These are phyloP conservation scores for Oldenlandia corymbosa DNA, from an alignment of 257 asterid genomes.

Conservation along the genomic window DNA sequence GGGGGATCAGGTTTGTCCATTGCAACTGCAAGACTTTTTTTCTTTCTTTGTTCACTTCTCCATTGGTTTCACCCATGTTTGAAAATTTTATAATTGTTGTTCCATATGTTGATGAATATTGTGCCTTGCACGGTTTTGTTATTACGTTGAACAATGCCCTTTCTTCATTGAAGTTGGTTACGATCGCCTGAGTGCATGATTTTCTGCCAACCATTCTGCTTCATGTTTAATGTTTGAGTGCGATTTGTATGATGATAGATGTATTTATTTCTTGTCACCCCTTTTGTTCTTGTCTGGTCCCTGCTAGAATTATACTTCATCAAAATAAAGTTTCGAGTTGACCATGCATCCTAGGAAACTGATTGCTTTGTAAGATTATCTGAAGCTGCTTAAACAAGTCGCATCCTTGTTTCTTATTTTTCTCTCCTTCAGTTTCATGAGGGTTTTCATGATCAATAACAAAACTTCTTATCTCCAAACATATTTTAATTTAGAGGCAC, in stretches of 20 bases:
- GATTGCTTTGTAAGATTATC: neutral
- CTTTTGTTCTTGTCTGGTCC: neutral
- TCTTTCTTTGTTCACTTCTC: neutral
- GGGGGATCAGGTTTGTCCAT: slow-evolving; percentile 48
- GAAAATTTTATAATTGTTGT: too few relatives aligned
- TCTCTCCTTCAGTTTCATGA: neutral
- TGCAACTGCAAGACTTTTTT: neutral
- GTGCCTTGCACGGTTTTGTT: neutral
- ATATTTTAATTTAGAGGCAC: neutral
- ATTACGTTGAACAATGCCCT: too few relatives aligned
- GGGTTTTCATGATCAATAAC: neutral
- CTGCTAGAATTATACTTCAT: too few relatives aligned
- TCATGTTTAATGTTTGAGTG: too few relatives aligned
- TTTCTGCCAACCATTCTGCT: neutral
- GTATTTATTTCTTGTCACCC: neutral
- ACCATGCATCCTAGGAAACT: neutral
- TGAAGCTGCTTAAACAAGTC: neutral
- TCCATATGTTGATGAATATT: neutral
- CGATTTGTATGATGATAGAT: too few relatives aligned
- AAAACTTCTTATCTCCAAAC: neutral
- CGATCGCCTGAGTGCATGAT: neutral
- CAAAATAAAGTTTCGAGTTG: neutral
- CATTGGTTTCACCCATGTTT: neutral
- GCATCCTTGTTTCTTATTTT: neutral
- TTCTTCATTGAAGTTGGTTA: slow-evolving; percentile 1